These are phyloP conservation scores for Leccinum boreale DNA, from an alignment of 768 basidiomycete species.

Conservation along the genomic window DNA sequence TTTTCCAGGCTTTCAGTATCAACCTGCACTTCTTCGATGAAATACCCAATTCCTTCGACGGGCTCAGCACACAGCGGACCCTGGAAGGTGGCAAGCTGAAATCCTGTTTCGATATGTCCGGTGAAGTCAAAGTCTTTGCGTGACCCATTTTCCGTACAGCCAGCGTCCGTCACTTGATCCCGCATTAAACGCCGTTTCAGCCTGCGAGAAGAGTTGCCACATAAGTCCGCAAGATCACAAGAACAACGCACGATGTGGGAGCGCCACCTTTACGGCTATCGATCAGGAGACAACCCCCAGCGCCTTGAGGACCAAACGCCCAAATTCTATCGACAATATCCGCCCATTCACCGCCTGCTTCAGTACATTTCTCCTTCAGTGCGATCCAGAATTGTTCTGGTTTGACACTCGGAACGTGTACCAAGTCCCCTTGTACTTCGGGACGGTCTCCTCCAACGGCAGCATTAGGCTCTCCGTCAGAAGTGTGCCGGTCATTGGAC, in stretches of 20 bases:
- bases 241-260: constrained; percentile 53
- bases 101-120: constrained; percentile 84
- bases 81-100: constrained; percentile 91
- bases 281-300: constrained; percentile 83
- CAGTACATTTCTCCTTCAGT: constrained; percentile 58
- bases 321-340: constrained; percentile 70
- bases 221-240: constrained; percentile 4
- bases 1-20: constrained; percentile 56
- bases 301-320: constrained; percentile 88
- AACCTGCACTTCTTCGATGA: constrained; percentile 73
- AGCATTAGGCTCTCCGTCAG: constrained; percentile 7
- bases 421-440: constrained; percentile 54
- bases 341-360: constrained; percentile 77
- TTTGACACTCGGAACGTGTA: constrained; percentile 59
- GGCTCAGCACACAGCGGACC: constrained; percentile 96
- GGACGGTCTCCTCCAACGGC: constrained; percentile 37
- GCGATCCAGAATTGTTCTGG: constrained; percentile 80
- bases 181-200: constrained; percentile 48
- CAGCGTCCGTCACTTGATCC: constrained; percentile 31
- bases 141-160: constrained; percentile 32
- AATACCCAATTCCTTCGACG: constrained; percentile 88
- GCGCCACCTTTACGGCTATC: constrained; percentile 55
- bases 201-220: constrained; percentile 33
- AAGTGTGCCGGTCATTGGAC: constrained; percentile 33
- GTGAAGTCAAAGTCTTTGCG: constrained; percentile 60